Base-by-base conservation (phyloP, 306 rosid genomes). In the Alnus rubra region DNA sequence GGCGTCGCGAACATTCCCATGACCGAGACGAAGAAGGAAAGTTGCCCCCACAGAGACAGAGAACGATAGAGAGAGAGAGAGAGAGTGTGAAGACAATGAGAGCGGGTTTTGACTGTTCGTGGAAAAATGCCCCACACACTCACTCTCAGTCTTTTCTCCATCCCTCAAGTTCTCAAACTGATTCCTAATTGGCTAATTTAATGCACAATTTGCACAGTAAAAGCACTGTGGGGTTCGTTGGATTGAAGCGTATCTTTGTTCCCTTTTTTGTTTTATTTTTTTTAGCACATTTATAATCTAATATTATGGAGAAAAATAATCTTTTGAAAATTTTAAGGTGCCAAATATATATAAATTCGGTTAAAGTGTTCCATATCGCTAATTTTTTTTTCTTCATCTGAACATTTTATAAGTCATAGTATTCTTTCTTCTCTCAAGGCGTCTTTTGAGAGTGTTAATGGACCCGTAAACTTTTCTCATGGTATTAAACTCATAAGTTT, bases 1-100 rank as follows among this genome's bases (percentile, higher is more conserved):
- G 75, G 73, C 44, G 59, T 62, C 37, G 78, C 72, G 74, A 4
- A 74, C 73, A 79, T 73, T 56, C 16, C 84, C 98, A 94, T 92
- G 81, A 82, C 80, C 37, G 52, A 87, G 74, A 45, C 71, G 72
- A 37, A 77, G 44, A 37, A 44, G 78, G 83, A 76, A 72, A 80
- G 39, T 33, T 71, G 39, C 49, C 39, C 59, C 28, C 69, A 31
- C 28, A 15, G 64, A 50, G 67, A 23, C 72, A 75, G 78, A 59
- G 71, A 64, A 45, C 4, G 86, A 45, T 78, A 33, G 30, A 18
- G 73, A 81, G 72, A 4, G 15, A 65, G 71, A 79, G 50, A 45
- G 15, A 65, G 76, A 15, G 63, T 39, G 1, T 23, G 31, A 18
- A 64, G 65, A 16, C 23, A 44, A 54, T 48, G 58, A 15, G 54